Conservation (phyloP, 1,284 basidiomycete genomes). For the Dichomitus squalens region DNA sequence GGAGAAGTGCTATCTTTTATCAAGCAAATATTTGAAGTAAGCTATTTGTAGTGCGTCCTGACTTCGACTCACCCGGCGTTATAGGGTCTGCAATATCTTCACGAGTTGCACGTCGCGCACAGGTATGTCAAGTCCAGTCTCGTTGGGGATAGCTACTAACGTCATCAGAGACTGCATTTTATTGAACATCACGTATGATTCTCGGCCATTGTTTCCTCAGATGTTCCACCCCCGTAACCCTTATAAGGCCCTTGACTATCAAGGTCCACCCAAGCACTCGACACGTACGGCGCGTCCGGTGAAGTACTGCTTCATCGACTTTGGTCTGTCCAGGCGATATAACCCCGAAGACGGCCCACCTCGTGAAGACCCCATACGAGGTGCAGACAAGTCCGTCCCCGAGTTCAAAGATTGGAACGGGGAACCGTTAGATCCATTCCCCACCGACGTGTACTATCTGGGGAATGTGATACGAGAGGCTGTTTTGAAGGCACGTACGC, state of each 20-base stretch:
- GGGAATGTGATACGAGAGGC: constrained; percentile 35
- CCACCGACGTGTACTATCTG: constrained; percentile 33
- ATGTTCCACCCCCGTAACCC: constrained; percentile 39
- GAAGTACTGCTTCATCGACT: constrained; percentile 37
- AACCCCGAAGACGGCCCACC: constrained; percentile 1
- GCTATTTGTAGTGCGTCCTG: background rate
- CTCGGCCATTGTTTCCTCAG: constrained; percentile 27
- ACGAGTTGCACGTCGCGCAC: constrained; percentile 24
- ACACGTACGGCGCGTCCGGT: constrained; percentile 30
- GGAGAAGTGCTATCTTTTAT: constrained; percentile 27
- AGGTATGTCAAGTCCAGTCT: constrained; percentile 8
- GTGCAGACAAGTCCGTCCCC: constrained; percentile 12
- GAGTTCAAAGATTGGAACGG: constrained; percentile 4
- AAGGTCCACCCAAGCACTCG: constrained; percentile 25
- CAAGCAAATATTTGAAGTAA: constrained; percentile 25
- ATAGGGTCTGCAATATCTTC: constrained; percentile 27
- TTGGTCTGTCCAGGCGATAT: constrained; percentile 35
- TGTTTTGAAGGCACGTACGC: constrained; percentile 13
- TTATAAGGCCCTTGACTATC: no score
- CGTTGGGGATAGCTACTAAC: background rate
- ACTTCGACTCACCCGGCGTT: background rate
- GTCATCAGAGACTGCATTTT: constrained; percentile 39
- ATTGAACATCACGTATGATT: constrained; percentile 41
- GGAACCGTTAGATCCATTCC: constrained; percentile 30
- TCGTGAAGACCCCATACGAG: constrained; percentile 1